Conservation (phyloP, 768 basidiomycete genomes). For the Ramaria rubella region DNA sequence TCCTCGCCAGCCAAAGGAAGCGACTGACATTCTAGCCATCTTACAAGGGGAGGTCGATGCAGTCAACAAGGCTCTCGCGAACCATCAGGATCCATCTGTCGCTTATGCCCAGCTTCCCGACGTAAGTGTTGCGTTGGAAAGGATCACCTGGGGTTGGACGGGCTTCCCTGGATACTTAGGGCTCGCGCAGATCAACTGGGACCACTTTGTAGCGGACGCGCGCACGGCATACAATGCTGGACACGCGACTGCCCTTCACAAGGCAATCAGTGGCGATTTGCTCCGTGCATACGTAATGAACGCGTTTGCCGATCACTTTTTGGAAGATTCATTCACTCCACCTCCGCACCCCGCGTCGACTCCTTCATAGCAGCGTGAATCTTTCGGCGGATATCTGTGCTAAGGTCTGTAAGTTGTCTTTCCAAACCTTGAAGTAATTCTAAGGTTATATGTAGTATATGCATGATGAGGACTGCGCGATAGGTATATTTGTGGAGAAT, state of each 20-base stretch:
- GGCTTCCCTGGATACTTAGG: slow-evolving; percentile 13
- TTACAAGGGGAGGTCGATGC: slow-evolving; percentile 13
- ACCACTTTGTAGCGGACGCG: slow-evolving; percentile 1
- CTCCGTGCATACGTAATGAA: slow-evolving; percentile 3
- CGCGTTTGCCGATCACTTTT: slow-evolving; percentile 5
- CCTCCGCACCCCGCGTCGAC: too few relatives aligned
- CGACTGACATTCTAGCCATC: slow-evolving; percentile 11
- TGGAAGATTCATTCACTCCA: neutral
- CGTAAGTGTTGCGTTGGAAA: slow-evolving; percentile 3
- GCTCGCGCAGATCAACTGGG: slow-evolving; percentile 13
- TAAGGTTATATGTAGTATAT: too few relatives aligned
- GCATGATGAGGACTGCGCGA: too few relatives aligned
- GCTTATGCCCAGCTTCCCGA: slow-evolving; percentile 14
- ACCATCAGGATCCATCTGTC: slow-evolving; percentile 11
- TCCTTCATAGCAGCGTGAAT: too few relatives aligned
- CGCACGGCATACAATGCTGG: slow-evolving; percentile 2
- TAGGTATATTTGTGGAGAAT: too few relatives aligned
- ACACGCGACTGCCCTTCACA: neutral
- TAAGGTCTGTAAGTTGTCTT: too few relatives aligned
- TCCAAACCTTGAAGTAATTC: too few relatives aligned
- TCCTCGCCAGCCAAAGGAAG: slow-evolving; percentile 12
- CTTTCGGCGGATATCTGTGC: too few relatives aligned
- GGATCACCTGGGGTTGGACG: slow-evolving; percentile 4
- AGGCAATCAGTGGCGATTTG: neutral
- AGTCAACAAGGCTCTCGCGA: slow-evolving; percentile 10